phyloP scores from a whole-genome alignment of 2,329 filamentous ascomycete species.

The Lojkania enalia region DNA sequence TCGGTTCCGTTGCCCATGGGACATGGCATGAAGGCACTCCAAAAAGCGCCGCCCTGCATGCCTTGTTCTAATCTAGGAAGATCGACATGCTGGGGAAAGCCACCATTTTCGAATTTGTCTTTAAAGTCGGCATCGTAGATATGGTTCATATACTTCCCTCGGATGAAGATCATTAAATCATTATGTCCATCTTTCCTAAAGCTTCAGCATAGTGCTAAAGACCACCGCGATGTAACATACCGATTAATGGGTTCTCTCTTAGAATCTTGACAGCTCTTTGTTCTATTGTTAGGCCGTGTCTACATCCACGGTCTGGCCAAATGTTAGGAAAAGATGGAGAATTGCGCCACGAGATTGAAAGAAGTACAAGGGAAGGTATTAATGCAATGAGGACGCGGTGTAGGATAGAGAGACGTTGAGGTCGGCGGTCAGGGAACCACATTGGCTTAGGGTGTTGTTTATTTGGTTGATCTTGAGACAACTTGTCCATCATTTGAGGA shows the following conservation, averaged over 20 bases:
- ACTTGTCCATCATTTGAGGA: too few relatives aligned
- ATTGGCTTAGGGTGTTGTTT: neutral
- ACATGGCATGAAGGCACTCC: constrained; percentile 83
- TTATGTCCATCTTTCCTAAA: constrained; percentile 75
- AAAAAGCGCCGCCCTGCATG: constrained; percentile 82
- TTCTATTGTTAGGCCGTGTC: constrained; percentile 24
- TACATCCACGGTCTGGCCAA: too few relatives aligned
- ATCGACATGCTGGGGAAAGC: constrained; percentile 73
- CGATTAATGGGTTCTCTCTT: constrained; percentile 46
- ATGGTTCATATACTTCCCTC: constrained; percentile 69
- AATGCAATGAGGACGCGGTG: neutral
- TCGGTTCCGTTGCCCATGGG: constrained; percentile 67
- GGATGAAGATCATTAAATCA: constrained; percentile 77
- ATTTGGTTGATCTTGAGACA: neutral
- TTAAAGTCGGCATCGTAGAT: constrained; percentile 77
- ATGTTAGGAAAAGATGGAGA: too few relatives aligned
- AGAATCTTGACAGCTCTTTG: constrained; percentile 41
- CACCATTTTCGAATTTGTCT: constrained; percentile 72
- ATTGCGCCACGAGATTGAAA: too few relatives aligned
- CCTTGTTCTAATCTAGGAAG: constrained; percentile 73
- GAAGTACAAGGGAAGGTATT: too few relatives aligned
- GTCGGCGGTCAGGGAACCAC: neutral
- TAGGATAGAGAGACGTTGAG: neutral
- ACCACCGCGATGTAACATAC: constrained; percentile 23
- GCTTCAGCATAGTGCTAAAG: constrained; percentile 18